Base-by-base conservation (phyloP, 2,329 filamentous ascomycete species). In the Aspergillus sp. region DNA sequence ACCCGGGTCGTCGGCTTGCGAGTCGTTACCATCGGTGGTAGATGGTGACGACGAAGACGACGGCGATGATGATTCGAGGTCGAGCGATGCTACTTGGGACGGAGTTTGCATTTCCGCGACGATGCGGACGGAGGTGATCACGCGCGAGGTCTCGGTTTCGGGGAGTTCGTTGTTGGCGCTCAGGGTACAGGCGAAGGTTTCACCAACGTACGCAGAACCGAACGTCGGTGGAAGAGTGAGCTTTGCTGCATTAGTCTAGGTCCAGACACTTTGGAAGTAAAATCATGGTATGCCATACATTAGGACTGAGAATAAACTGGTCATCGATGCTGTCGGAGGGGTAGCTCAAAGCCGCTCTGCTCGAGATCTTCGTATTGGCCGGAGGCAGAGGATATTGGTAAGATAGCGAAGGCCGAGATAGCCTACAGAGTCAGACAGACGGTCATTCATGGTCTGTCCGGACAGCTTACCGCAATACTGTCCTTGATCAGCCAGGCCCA, bases 91-190 rank as follows among this genome's bases (percentile, higher is more conserved):
- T 30, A 82, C 81, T 46, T 85, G 81, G 3, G 84, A 82, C 0
- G 93, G 91, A 0, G 90, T 94, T 71, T 97, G 94, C 84, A 98
- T 94, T 69, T 96, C 90, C 0, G 90, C 93, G 47, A 86, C 80
- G 58, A 97, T 88, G 46, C 82, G 80, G 44, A 96, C 85, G 47
- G 86, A 86, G 52, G 81, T 84, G 36, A 94, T 82, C 41, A 70
- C 71, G 50, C 70, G 68, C 3, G 65, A 61, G 4, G 62, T 60
- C 6, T 68, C 62, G 28, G 65, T 60, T 5, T 67, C 54, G 19
- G 65, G 57, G 1, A 82, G 68, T 61, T 97, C 91, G 64, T 96
- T 91, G 73, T 95, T 96, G n/a, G 87, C 90, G 70, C 90, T 95
- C 26, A 97, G 77, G 1, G 91, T 95, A 69, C 93, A 98, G 53